Evolutionary conservation across 345 rosid genomes (phyloP).

Genomic region (Ceriops tagal): DNA sequence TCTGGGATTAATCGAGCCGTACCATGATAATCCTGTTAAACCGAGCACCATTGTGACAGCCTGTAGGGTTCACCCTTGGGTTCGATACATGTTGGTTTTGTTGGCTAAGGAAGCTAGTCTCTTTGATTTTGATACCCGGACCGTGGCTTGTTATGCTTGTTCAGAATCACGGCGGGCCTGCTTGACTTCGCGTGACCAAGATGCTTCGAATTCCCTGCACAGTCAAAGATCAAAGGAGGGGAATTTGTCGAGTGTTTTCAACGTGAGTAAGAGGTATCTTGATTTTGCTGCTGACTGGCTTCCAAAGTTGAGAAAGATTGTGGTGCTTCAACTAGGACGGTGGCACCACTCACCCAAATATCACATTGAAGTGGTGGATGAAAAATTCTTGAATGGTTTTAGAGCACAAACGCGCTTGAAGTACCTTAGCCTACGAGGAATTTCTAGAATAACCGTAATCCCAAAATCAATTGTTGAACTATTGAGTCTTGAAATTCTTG

Average conservation of each 20-base stretch:
- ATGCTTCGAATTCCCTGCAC: not conserved
- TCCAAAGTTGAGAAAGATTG: conserved; percentile 19
- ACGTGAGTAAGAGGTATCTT: conserved; percentile 24
- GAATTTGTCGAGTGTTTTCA: conserved; percentile 23
- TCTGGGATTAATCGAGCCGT: not conserved
- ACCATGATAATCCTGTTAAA: not conserved
- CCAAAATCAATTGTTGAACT: conserved; percentile 22
- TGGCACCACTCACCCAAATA: conserved; percentile 26
- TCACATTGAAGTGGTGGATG: conserved; percentile 39
- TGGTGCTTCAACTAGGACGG: conserved; percentile 36
- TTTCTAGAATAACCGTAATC: conserved; percentile 33
- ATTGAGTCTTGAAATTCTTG: conserved; percentile 27
- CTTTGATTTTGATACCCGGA: not conserved
- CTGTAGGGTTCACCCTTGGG: not conserved
- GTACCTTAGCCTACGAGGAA: conserved; percentile 41
- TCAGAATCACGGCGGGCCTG: not conserved
- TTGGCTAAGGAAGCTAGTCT: not conserved
- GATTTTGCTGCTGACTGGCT: conserved; percentile 25
- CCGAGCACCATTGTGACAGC: not conserved
- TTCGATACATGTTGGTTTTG: not conserved
- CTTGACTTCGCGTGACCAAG: not conserved
- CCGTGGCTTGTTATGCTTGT: not conserved
- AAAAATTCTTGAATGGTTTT: conserved; percentile 25
- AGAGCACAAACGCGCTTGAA: conserved; percentile 20
- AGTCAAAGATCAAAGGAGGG: too few species aligned